Evolutionary conservation across 2,329 filamentous ascomycete genomes (phyloP).

Genomic region (Aspergillus uvarum): DNA sequence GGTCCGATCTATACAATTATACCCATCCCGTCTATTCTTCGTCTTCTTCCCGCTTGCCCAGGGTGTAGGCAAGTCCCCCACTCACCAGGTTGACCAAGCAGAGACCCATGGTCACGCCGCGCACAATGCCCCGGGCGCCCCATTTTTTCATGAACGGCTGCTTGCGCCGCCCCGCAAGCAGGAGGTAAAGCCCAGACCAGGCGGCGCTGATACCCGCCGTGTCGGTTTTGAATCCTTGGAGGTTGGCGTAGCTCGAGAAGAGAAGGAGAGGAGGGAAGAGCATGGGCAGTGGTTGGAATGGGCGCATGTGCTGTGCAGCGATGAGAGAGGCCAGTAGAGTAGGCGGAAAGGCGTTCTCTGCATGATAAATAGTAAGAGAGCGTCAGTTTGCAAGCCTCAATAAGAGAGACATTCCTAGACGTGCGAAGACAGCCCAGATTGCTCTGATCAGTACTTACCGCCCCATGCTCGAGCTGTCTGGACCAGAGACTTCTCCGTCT

Average conservation of each 20-base stretch:
- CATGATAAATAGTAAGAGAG: background rate
- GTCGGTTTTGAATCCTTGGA: constrained; percentile 63
- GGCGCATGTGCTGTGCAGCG: constrained; percentile 65
- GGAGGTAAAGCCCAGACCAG: constrained; percentile 65
- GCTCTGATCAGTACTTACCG: constrained; percentile 31
- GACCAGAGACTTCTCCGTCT: constrained; percentile 40
- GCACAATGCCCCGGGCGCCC: constrained; percentile 45
- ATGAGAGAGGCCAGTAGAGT: constrained; percentile 65
- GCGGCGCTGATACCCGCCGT: constrained; percentile 63
- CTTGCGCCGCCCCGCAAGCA: constrained; percentile 60
- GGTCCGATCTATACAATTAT: background rate
- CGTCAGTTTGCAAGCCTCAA: background rate
- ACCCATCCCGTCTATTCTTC: constrained; percentile 23
- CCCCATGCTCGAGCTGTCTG: constrained; percentile 44
- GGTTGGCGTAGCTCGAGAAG: constrained; percentile 65
- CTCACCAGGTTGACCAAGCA: constrained; percentile 48
- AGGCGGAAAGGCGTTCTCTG: constrained; percentile 65
- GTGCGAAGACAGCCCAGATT: background rate
- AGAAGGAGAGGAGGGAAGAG: constrained; percentile 65
- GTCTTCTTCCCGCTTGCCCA: constrained; percentile 44
- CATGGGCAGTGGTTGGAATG: constrained; percentile 65
- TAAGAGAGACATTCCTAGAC: background rate
- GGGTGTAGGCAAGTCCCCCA: constrained; percentile 48
- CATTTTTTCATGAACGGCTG: constrained; percentile 48
- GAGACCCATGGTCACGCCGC: constrained; percentile 48